A percentile compares a stretch with the other conserved stretches of the same genome.
Conservation (phyloP, 306 rosid species). For the Quercus engelmannii region DNA sequence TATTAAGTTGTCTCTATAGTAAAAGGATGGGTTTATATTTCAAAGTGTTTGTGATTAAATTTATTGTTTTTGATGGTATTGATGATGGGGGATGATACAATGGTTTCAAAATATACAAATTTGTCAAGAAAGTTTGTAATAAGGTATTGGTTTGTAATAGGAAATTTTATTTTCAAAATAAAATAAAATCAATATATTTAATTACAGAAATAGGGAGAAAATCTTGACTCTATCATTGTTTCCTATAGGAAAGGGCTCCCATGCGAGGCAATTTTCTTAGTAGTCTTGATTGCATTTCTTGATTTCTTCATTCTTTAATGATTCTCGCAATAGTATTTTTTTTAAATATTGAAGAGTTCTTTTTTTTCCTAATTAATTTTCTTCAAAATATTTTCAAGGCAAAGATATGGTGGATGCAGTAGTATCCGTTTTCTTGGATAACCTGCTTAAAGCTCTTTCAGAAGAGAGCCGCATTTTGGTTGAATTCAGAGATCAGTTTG, state of each 20-base stretch:
- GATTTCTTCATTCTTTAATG: neutral
- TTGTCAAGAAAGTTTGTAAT: too few species aligned
- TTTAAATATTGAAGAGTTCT: neutral
- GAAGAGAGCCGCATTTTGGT: conserved; percentile 22
- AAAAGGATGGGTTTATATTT: too few species aligned
- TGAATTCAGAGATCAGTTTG: conserved; percentile 29
- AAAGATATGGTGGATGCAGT: conserved; percentile 34
- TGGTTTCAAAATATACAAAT: too few species aligned
- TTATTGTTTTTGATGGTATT: too few species aligned
- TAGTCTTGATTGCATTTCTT: neutral
- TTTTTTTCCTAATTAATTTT: neutral
- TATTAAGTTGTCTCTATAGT: too few species aligned
- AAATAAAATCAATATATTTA: too few species aligned
- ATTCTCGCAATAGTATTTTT: neutral
- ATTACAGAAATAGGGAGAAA: neutral
- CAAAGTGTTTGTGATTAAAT: too few species aligned
- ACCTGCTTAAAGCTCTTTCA: conserved; percentile 25
- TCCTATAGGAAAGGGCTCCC: too few species aligned
- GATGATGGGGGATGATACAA: too few species aligned
- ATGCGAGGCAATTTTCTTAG: too few species aligned
- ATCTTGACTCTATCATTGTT: neutral
- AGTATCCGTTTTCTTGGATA: conserved; percentile 26
- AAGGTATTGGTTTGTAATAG: too few species aligned
- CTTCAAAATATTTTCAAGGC: neutral
- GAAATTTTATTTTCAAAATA: too few species aligned